Percentiles rank a stretch among this genome's conserved stretches.
Conservation (phyloP, 1,139 yeast species). For the Saccharomyces hybrid region DNA sequence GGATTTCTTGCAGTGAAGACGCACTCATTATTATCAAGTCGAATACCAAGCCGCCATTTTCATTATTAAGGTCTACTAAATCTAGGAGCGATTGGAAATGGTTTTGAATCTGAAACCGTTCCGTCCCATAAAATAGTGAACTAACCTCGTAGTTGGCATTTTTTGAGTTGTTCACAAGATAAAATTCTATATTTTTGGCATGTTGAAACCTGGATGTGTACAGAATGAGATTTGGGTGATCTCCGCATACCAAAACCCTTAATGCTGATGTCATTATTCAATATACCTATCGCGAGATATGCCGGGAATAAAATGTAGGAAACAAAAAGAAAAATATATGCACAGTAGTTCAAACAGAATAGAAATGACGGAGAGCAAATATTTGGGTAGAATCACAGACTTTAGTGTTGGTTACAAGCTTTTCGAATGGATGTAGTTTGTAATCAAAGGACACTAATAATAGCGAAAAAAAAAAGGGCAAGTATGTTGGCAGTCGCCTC, state of each 20-base stretch:
- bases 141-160: conserved; percentile 16
- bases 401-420: neutral
- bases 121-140: conserved; percentile 21
- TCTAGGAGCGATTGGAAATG: conserved; percentile 19
- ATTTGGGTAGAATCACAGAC: neutral
- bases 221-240: conserved; percentile 25
- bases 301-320: neutral
- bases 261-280: conserved; percentile 3
- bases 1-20: conserved; percentile 40
- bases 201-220: conserved; percentile 27
- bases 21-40: conserved; percentile 44
- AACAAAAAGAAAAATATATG: neutral
- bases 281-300: neutral
- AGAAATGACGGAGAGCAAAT: neutral
- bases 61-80: conserved; percentile 12
- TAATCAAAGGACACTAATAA: neutral
- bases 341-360: neutral
- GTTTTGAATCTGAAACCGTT: conserved; percentile 16
- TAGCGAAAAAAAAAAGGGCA: neutral
- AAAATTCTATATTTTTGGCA: conserved; percentile 23
- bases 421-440: neutral
- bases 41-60: conserved; percentile 27
- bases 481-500: neutral
- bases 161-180: conserved; percentile 23
- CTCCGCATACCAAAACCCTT: conserved; percentile 26